Percentiles rank a stretch among this genome's conserved stretches.
Conservation (phyloP, 129 eudicot species). For the Daucus carota region DNA sequence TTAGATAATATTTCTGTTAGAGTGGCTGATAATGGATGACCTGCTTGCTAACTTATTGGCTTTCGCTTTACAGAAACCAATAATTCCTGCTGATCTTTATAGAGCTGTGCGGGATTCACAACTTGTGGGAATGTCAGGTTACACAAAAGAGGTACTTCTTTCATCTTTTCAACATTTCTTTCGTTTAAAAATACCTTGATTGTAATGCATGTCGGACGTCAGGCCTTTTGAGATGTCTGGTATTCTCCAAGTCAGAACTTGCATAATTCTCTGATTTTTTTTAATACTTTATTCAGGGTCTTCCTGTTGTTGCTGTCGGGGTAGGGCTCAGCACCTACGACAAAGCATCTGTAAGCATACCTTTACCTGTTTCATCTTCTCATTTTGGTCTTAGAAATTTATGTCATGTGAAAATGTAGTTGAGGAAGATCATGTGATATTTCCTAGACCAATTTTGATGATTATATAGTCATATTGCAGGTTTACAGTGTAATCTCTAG, state of each 20-base stretch:
- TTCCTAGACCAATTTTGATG: not conserved
- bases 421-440: not conserved
- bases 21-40: not conserved
- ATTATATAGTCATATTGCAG: not conserved
- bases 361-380: slow-evolving; percentile 5
- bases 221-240: not conserved
- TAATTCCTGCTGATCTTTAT: slow-evolving; percentile 60
- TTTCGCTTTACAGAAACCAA: slow-evolving; percentile 70
- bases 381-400: not conserved
- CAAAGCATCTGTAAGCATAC: slow-evolving; percentile 88
- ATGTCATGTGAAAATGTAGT: not conserved
- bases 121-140: slow-evolving; percentile 85
- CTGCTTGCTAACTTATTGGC: slow-evolving; percentile 14
- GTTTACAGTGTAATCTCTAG: not conserved
- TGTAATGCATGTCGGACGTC: not conserved
- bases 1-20: not conserved
- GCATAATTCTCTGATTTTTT: not conserved
- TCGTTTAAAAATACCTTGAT: not conserved
- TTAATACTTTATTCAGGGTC: slow-evolving; percentile 52
- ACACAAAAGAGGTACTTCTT: slow-evolving; percentile 71
- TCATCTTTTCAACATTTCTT: not conserved
- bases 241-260: not conserved
- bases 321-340: slow-evolving; percentile 97
- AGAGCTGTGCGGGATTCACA: slow-evolving; percentile 80
- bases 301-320: slow-evolving; percentile 88